These are phyloP conservation scores for Grigorovia yakushimaensis DNA, from an alignment of 805 yeast genomes.

Conservation along the genomic window DNA sequence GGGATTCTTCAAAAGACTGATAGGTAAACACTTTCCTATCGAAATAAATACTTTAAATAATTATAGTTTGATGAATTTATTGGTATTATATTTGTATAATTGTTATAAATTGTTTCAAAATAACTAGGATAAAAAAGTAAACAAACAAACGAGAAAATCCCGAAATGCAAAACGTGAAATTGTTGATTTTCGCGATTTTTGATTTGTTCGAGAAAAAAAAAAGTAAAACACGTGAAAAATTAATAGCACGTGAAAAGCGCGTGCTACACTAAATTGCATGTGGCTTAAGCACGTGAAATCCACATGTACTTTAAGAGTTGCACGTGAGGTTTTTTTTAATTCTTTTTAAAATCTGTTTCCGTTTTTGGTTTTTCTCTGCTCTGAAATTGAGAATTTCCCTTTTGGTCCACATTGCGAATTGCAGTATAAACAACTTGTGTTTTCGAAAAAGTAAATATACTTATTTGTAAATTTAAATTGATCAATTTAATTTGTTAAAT, in stretches of 20 bases:
- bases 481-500: not conserved
- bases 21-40: not conserved
- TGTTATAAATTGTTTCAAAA: too few species aligned
- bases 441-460: not conserved
- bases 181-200: not conserved
- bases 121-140: too few species aligned
- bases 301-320: too few species aligned
- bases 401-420: not conserved
- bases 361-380: too few species aligned
- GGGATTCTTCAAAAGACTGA: not conserved
- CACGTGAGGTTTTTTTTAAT: too few species aligned
- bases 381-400: not conserved
- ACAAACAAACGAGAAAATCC: not conserved
- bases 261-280: not conserved
- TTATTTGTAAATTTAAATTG: not conserved
- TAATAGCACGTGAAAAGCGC: not conserved
- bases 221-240: too few species aligned
- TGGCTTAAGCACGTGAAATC: not conserved
- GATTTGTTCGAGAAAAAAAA: not conserved
- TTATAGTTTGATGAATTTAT: too few species aligned
- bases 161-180: not conserved
- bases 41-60: too few species aligned
- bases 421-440: not conserved
- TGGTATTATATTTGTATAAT: too few species aligned
- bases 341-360: too few species aligned